Evolutionary conservation across 2,329 filamentous ascomycete genomes (phyloP).

Genomic region (Rutstroemia sp.): DNA sequence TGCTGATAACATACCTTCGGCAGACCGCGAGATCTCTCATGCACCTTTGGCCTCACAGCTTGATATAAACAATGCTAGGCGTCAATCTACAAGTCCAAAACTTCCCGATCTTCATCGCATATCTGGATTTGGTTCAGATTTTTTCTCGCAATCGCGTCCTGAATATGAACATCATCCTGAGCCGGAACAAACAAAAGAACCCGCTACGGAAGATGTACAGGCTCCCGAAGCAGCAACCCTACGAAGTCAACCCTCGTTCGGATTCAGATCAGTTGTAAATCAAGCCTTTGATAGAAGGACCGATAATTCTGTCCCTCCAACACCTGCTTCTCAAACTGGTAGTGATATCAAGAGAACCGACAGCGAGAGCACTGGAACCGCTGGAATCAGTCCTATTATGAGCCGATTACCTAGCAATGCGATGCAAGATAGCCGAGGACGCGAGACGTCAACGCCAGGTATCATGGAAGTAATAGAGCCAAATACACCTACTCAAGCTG

Average conservation of each 20-base stretch:
- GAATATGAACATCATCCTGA: slow-evolving; percentile 8
- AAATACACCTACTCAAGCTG: slow-evolving; percentile 14
- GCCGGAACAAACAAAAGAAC: not conserved
- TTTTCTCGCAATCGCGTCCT: slow-evolving; percentile 37
- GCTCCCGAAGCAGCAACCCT: slow-evolving; percentile 27
- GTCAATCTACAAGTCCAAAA: slow-evolving; percentile 45
- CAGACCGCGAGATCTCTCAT: not conserved
- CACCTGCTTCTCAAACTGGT: slow-evolving; percentile 40
- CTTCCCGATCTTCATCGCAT: slow-evolving; percentile 51
- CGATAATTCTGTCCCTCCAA: slow-evolving; percentile 42
- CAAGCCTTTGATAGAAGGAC: slow-evolving; percentile 56
- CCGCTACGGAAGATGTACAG: not conserved
- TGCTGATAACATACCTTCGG: slow-evolving; percentile 14
- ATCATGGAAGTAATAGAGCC: slow-evolving; percentile 44
- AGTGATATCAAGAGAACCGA: slow-evolving; percentile 49
- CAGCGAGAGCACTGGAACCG: slow-evolving; percentile 47
- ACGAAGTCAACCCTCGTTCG: slow-evolving; percentile 45
- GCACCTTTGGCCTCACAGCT: slow-evolving; percentile 11
- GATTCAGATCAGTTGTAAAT: slow-evolving; percentile 54
- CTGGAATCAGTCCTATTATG: slow-evolving; percentile 56
- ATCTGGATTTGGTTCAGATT: slow-evolving; percentile 52
- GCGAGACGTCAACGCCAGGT: slow-evolving; percentile 39
- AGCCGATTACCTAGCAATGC: slow-evolving; percentile 41
- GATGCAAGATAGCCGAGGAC: slow-evolving; percentile 25
- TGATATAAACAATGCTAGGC: slow-evolving; percentile 17